Evolutionary conservation across 2,329 filamentous ascomycete species (phyloP), one percentile per base, ranked within the genome.

Genomic region (Alternaria ventricosa): DNA sequence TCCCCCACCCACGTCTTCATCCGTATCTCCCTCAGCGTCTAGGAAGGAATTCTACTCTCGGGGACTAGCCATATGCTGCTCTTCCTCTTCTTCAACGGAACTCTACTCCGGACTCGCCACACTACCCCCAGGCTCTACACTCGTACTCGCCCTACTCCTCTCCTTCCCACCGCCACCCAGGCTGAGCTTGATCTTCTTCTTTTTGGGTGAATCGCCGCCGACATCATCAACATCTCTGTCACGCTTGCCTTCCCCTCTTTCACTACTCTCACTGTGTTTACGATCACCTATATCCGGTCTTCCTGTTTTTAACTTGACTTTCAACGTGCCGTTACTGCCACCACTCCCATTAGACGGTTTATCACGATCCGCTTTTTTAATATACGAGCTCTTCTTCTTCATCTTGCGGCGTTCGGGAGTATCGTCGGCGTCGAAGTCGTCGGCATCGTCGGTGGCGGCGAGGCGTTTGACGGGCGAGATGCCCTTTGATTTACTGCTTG

Each of bases 301-400:
- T 22, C 70, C 67, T 1, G 73, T 73, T 47, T 79, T 79, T 4
- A 79, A 68, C 61, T 79, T 79, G 61, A 79, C 74, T 53, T 79
- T 79, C 10, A 77, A 60, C 5, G 67, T 57, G 8, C 69, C 67
- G 25, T 41, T 23, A 5, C 27, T 53, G 20, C 66, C 67, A 25
- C 46, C 20, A 5, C 20, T 53, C 25, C 66, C 59, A 4, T 60
- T 51, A 25, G 66, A 71, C n/a, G 66, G 43, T 53, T 68, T 76
- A 25, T 79, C 78, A 13, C 79, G 74, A 49, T 81, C 79, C 5
- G 78, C 79, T 53, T 81, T 80, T 65, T 80, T 80, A 43, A 80
- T 64, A 57, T 81, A 80, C 5, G 76, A 77, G 55, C 74, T 77
- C 68, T 85, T 85, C 75, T 86, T 85, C 77, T 85, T 85, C 68